These are phyloP conservation scores for Quercus variabilis DNA, from an alignment of 306 rosid genomes.

Conservation along the genomic window DNA sequence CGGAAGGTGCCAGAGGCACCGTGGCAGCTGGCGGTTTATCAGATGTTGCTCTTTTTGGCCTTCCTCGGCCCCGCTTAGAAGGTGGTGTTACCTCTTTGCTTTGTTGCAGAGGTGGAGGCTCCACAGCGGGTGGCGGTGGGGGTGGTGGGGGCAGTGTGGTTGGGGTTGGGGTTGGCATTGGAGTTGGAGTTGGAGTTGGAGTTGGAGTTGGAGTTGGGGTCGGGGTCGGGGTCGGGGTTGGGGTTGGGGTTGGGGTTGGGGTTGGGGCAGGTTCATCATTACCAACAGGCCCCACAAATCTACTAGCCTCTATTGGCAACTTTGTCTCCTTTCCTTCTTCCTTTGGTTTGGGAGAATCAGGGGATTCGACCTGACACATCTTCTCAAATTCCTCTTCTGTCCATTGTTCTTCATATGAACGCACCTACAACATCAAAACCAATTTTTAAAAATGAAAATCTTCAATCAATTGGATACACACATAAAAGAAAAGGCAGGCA, in stretches of 20 bases:
- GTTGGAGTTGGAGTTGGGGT: constrained; percentile 14
- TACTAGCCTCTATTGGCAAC: constrained; percentile 37
- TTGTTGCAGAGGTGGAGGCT: constrained; percentile 47
- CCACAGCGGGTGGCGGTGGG: constrained; percentile 41
- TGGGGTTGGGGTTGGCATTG: no score
- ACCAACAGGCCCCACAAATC: constrained; percentile 36
- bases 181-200: fast-evolving
- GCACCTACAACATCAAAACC: constrained; percentile 54
- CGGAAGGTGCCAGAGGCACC: constrained; percentile 46
- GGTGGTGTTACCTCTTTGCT: constrained; percentile 74
- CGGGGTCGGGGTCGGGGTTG: constrained; percentile 26
- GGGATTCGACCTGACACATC: constrained; percentile 79
- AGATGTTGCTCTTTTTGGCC: constrained; percentile 76
- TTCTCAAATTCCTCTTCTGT: constrained; percentile 99
- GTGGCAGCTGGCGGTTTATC: constrained; percentile 45
- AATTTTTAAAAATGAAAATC: background rate
- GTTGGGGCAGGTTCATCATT: constrained; percentile 38
- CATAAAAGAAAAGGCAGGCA: background rate
- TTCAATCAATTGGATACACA: constrained; percentile 1
- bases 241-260: constrained; percentile 32
- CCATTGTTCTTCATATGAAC: constrained; percentile 99
- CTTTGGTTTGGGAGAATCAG: constrained; percentile 64
- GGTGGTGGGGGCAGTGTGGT: background rate
- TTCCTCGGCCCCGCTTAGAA: constrained; percentile 92
- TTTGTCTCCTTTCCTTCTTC: constrained; percentile 46